Percentiles rank a stretch among this genome's conserved stretches.
These are phyloP conservation scores for Cladophialophora exuberans DNA, from an alignment of 2,329 filamentous ascomycete species.

Conservation along the genomic window DNA sequence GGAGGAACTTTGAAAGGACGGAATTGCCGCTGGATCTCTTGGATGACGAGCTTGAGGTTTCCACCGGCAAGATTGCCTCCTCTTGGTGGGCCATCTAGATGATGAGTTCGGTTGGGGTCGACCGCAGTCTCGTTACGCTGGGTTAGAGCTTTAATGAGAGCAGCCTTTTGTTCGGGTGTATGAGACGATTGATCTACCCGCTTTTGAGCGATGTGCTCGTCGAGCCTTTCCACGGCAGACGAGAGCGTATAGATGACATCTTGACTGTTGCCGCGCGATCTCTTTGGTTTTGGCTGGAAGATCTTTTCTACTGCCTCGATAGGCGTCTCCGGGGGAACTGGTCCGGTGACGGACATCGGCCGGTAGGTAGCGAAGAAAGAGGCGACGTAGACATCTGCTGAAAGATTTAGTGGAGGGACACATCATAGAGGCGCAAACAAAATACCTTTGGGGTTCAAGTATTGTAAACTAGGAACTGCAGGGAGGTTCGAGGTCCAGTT, in stretches of 20 bases:
- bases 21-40: slow-evolving; percentile 71
- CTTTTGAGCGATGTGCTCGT: slow-evolving; percentile 38
- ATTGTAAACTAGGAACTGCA: slow-evolving; percentile 53
- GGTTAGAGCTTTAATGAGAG: slow-evolving; percentile 43
- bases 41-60: slow-evolving; percentile 67
- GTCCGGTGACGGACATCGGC: slow-evolving; percentile 84
- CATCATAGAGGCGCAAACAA: slow-evolving; percentile 16
- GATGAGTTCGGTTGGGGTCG: slow-evolving; percentile 39
- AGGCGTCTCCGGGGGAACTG: slow-evolving; percentile 72
- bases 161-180: slow-evolving; percentile 51
- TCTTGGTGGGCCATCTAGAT: slow-evolving; percentile 55
- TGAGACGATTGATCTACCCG: slow-evolving; percentile 59
- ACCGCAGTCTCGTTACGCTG: slow-evolving; percentile 35
- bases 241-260: slow-evolving; percentile 69
- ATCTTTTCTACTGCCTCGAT: slow-evolving; percentile 81
- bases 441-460: slow-evolving; percentile 52
- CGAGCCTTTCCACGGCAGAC: slow-evolving; percentile 49
- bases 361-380: slow-evolving; percentile 96
- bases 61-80: slow-evolving; percentile 38
- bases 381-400: slow-evolving; percentile 78
- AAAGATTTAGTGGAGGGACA: slow-evolving; percentile 11
- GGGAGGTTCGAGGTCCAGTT: slow-evolving; percentile 45
- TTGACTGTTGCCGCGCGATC: slow-evolving; percentile 52
- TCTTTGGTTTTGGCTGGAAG: slow-evolving; percentile 66
- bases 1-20: slow-evolving; percentile 86